Conservation (phyloP, 2,329 filamentous ascomycete species). For the Gaeumannomyces sp. region DNA sequence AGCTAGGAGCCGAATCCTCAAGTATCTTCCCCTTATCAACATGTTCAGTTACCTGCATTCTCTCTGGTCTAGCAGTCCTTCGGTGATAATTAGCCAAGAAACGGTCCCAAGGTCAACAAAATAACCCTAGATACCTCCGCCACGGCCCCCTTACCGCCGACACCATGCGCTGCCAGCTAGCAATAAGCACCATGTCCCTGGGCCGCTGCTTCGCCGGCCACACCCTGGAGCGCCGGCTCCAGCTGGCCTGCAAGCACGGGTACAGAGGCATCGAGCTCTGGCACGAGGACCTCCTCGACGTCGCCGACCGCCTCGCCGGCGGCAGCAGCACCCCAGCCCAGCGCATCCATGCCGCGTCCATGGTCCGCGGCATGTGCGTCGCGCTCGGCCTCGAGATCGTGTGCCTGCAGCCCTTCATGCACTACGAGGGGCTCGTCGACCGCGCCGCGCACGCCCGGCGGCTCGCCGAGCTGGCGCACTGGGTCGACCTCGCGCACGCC, state of each 20-base stretch:
- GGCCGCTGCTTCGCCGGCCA: conserved; percentile 16
- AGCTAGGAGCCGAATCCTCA: too few species aligned
- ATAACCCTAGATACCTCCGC: neutral
- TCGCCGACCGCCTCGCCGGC: conserved; percentile 29
- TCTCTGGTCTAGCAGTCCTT: too few species aligned
- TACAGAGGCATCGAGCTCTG: conserved; percentile 55
- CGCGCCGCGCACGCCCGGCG: conserved; percentile 39
- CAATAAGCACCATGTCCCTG: conserved; percentile 17
- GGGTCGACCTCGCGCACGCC: conserved; percentile 50
- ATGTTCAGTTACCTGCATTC: too few species aligned
- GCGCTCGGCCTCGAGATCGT: conserved; percentile 40
- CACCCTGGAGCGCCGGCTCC: conserved; percentile 11
- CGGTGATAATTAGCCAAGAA: neutral
- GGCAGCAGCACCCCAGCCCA: neutral
- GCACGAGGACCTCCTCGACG: conserved; percentile 53
- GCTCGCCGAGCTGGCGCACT: conserved; percentile 48
- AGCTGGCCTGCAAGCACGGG: conserved; percentile 22
- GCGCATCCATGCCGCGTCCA: conserved; percentile 35
- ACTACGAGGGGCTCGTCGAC: conserved; percentile 56
- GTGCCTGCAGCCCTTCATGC: conserved; percentile 56
- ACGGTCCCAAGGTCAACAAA: too few species aligned
- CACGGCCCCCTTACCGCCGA: neutral
- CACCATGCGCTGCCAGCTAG: conserved; percentile 14
- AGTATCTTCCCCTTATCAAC: too few species aligned
- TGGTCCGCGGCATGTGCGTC: conserved; percentile 39